These are phyloP conservation scores for Aspergillus brunneoviolaceus DNA, from an alignment of 2,329 filamentous ascomycete genomes.

Conservation along the genomic window DNA sequence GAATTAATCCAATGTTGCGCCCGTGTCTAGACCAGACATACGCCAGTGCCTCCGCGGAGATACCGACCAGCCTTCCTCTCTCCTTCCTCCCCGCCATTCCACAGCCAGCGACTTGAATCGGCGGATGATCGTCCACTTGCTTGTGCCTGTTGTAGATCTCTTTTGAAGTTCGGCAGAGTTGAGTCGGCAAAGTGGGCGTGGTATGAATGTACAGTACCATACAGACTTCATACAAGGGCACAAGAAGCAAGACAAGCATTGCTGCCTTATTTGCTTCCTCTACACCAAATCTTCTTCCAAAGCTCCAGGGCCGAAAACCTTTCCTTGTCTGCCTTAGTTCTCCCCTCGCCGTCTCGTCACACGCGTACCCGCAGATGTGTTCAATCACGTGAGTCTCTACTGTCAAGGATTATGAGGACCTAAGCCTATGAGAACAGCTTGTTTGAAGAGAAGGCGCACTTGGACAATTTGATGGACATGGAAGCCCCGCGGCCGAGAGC, in stretches of 20 bases:
- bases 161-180: neutral
- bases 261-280: neutral
- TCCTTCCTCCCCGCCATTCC: neutral
- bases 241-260: neutral
- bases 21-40: neutral
- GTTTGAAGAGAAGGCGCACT: constrained; percentile 1
- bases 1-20: neutral
- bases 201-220: neutral
- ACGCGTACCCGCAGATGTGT: constrained; percentile 21
- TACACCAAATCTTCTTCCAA: neutral
- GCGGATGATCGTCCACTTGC: constrained; percentile 12
- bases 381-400: constrained; percentile 20
- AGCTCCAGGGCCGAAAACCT: neutral
- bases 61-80: constrained; percentile 7
- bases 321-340: constrained; percentile 3
- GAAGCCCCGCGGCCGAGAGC: neutral
- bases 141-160: constrained; percentile 5
- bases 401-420: neutral
- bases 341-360: constrained; percentile 6
- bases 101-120: constrained; percentile 4
- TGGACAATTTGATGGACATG: neutral
- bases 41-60: constrained; percentile 10
- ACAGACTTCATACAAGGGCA: neutral
- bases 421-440: neutral
- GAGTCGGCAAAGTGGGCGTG: neutral